Conservation (phyloP, 352 stramenopile genomes). For the Phytophthora niederhauseri region DNA sequence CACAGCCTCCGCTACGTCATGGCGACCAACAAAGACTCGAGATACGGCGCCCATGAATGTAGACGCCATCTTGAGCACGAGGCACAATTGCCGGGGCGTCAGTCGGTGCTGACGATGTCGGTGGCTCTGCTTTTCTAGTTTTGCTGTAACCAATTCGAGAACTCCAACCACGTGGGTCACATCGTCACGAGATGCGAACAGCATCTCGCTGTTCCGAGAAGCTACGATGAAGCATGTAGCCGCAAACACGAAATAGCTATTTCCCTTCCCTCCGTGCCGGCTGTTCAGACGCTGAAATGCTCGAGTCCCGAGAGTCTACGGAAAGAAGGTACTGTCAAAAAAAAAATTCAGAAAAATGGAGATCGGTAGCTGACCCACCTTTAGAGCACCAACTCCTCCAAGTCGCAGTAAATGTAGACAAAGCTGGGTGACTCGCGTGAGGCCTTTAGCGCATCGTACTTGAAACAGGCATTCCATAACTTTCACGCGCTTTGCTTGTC, state of each 20-base stretch:
- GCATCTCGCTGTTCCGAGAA: constrained; percentile 16
- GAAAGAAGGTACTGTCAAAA: constrained; percentile 4
- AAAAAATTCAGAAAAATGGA: constrained; percentile 3
- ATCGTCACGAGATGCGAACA: constrained; percentile 21
- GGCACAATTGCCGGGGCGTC: constrained; percentile 33
- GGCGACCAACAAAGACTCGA: constrained; percentile 11
- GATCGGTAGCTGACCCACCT: constrained; percentile 35
- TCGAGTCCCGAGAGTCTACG: constrained; percentile 29
- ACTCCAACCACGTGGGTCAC: constrained; percentile 13
- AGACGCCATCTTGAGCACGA: constrained; percentile 41
- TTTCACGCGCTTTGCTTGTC: constrained; percentile 31
- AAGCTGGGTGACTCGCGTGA: constrained; percentile 37
- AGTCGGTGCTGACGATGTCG: constrained; percentile 25
- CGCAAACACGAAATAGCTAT: constrained; percentile 47
- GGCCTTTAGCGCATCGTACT: constrained; percentile 27
- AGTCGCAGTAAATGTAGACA: constrained; percentile 44
- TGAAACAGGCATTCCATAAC: constrained; percentile 46
- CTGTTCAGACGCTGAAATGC: constrained; percentile 29
- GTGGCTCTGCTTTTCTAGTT: constrained; percentile 28
- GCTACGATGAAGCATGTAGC: constrained; percentile 54
- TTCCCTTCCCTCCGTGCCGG: constrained; percentile 12
- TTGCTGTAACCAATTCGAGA: constrained; percentile 28
- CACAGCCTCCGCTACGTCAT: constrained; percentile 14
- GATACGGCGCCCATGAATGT: constrained; percentile 27
- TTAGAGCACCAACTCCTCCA: constrained; percentile 43